Conservation (phyloP, 805 yeast genomes). For the Yarrowia deformans region DNA sequence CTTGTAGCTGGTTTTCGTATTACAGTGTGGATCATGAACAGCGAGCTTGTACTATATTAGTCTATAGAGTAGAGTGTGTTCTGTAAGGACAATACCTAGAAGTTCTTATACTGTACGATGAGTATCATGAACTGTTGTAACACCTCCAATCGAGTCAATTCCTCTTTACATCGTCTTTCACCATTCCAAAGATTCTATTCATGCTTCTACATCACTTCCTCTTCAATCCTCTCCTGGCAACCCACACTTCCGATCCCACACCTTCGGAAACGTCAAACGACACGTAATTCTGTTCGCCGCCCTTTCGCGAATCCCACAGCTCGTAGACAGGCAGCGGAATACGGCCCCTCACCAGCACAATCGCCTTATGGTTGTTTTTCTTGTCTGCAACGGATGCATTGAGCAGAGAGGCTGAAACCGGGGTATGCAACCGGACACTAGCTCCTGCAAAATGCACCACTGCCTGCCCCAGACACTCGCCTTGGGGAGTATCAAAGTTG, state of each 20-base stretch:
- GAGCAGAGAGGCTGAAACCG: slow-evolving; percentile 9
- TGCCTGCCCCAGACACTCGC: slow-evolving; percentile 32
- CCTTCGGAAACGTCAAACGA: slow-evolving; percentile 2
- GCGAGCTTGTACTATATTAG: no score
- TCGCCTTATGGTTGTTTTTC: slow-evolving; percentile 23
- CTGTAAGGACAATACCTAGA: no score
- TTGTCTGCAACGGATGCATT: slow-evolving; percentile 12
- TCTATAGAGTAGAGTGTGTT: no score
- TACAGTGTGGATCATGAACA: no score
- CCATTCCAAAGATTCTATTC: background rate
- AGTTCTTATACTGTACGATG: no score
- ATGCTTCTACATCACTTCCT: background rate
- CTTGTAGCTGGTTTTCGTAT: no score
- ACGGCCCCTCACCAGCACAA: slow-evolving; percentile 27
- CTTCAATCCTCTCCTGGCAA: slow-evolving; percentile 11
- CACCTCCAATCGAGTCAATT: no score
- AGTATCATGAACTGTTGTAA: no score
- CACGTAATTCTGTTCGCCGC: slow-evolving; percentile 7
- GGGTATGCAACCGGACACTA: slow-evolving; percentile 10
- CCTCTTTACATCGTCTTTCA: no score
- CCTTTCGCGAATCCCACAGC: slow-evolving; percentile 22
- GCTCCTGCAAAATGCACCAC: slow-evolving; percentile 18
- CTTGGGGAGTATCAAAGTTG: slow-evolving; percentile 23
- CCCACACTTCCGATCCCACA: slow-evolving; percentile 16
- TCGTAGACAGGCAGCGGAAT: slow-evolving; percentile 27